Evolutionary conservation across 768 basidiomycete species (phyloP).

Genomic region (Mycena alexandri): DNA sequence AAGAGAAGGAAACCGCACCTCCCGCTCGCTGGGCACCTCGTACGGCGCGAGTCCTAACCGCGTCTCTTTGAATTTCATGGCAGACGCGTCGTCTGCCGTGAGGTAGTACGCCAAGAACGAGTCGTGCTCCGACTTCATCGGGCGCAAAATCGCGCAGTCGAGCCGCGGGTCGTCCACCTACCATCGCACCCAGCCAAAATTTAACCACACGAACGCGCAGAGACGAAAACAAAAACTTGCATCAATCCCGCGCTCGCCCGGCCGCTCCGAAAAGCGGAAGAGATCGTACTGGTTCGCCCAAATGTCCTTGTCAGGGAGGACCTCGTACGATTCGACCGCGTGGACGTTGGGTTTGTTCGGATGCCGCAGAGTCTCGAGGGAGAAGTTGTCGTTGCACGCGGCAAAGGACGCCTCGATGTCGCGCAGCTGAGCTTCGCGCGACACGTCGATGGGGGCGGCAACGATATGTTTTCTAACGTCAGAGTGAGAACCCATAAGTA

Average conservation of each 20-base stretch:
- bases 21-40: constrained; percentile 65
- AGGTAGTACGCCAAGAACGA: constrained; percentile 91
- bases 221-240: constrained; percentile 53
- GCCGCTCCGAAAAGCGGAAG: constrained; percentile 87
- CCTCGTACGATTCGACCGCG: constrained; percentile 85
- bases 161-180: constrained; percentile 84
- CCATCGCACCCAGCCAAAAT: background rate
- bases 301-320: constrained; percentile 86
- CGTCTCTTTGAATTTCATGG: constrained; percentile 72
- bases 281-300: constrained; percentile 94
- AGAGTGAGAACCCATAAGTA: background rate
- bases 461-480: constrained; percentile 60
- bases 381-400: constrained; percentile 70
- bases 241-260: constrained; percentile 81
- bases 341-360: constrained; percentile 83
- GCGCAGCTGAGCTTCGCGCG: constrained; percentile 77
- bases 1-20: constrained; percentile 52
- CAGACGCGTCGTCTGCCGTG: constrained; percentile 80
- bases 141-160: constrained; percentile 88
- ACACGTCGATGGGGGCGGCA: constrained; percentile 73
- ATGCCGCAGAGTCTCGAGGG: constrained; percentile 72
- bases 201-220: background rate
- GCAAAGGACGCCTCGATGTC: constrained; percentile 85
- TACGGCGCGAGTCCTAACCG: constrained; percentile 59
- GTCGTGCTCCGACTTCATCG: constrained; percentile 90